phyloP scores from a whole-genome alignment of 495 filamentous ascomycete genomes.

The Jackrogersella multiformis region DNA sequence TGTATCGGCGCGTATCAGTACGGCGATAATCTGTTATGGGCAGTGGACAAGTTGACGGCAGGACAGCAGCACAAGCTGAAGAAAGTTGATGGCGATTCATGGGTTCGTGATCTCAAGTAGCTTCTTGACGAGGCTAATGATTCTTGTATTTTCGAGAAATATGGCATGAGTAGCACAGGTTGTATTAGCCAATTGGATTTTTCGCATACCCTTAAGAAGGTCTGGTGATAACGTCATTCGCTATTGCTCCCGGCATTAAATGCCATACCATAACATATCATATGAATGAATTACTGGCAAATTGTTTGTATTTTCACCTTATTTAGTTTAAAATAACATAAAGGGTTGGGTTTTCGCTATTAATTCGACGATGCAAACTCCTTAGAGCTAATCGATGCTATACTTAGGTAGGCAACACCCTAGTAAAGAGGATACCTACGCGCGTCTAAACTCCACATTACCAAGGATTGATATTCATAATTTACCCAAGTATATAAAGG shows the following conservation, averaged over 20 bases:
- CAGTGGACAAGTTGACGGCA: background rate
- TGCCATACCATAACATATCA: too few relatives aligned
- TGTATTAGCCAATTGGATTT: too few relatives aligned
- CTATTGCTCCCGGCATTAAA: too few relatives aligned
- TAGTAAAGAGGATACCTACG: background rate
- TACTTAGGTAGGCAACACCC: background rate
- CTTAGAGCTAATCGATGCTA: background rate
- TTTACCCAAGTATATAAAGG: too few relatives aligned
- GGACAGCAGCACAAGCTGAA: background rate
- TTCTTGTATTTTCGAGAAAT: background rate
- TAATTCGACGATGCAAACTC: too few relatives aligned
- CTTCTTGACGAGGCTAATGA: background rate
- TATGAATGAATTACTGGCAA: too few relatives aligned
- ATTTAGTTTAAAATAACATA: too few relatives aligned
- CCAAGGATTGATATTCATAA: background rate
- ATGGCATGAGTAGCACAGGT: too few relatives aligned
- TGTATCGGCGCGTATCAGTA: background rate
- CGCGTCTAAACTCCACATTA: constrained; percentile 6
- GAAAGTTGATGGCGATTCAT: background rate
- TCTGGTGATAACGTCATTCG: too few relatives aligned
- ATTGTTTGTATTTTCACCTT: too few relatives aligned
- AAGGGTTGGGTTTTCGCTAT: too few relatives aligned
- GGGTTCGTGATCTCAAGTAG: background rate
- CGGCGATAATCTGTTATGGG: background rate
- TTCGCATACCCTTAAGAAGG: too few relatives aligned